Base-by-base conservation (phyloP, 2,329 filamentous ascomycete genomes). In the Arthrobotrys entomopaga region DNA sequence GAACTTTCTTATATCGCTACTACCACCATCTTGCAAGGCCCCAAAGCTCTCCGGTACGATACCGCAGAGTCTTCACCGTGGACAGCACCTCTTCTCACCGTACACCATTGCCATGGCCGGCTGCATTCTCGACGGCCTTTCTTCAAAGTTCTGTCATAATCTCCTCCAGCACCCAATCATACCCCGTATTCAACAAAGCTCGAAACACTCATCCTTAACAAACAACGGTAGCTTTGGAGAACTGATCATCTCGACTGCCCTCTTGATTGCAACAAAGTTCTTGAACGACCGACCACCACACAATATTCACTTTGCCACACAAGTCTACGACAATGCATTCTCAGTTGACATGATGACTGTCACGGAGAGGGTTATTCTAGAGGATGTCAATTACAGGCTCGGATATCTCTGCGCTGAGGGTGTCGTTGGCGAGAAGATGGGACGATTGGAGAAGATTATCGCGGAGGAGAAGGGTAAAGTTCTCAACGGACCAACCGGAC, bases 81-180 rank as follows among this genome's bases (percentile, higher is more conserved):
- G 69, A 3, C 69, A 73, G n/a, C 69, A 73, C 50, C 69, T 73
- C 56, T 73, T 73, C 26, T 61, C 69, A 3, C 50, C 69, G 5
- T 73, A 66, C 50, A 73, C 69, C 13, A 46, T 73, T 43, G 61
- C 69, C 50, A 73, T 73, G 69, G 69, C 69, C 29, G 69, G 69
- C 6, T 73, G 69, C 29, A 73, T 73, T 16, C 69, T 73, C 26
- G 69, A 73, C 29, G 69, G 61, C n/a, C 69, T 73, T 24, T 73
- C 69, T 46, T 73, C 69, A n/a, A 73, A 73, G 42, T 73, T 73
- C 56, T 73, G 69, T 38, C 69, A 73, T 24, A 63, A 54, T 4
- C 69, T 73, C 26, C 50, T 73, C 7, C 69, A 73, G 42, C 48
- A 73, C 42, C 61, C 69, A 26, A 60, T 50, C 5, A 73, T 73